Evolutionary conservation across 2,329 filamentous ascomycete species (phyloP), one percentile per base, ranked within the genome.

Genomic region (Grosmannia huntii): DNA sequence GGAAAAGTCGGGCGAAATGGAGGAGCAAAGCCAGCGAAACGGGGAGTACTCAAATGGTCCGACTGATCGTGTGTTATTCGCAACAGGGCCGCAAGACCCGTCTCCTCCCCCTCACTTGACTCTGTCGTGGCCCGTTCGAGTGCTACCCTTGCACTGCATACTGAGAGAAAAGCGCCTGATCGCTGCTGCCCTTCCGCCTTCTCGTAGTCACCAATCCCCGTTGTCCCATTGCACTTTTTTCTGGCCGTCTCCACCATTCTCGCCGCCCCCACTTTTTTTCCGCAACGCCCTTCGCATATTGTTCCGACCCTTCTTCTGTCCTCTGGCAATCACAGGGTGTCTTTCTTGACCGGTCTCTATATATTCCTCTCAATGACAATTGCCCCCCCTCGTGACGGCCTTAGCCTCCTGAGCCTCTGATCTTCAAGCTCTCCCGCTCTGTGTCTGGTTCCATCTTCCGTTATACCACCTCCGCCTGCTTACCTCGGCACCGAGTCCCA

Each of bases 371-470:
- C 48, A 31, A 50, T 50, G 48, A 28, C 48, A 50, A 50, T 9
- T 50, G 48, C 25, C 25, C 19, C n/a, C 38, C 3, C 14, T 46
- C n/a, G 38, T 14, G 16, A 44, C 31, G n/a, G 31, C 5, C 49
- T 57, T 59, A 52, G 60, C 53, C 23, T 61, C 41, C 44, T 52
- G 61, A 62, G 60, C 60, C 60, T 62, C 61, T 62, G 60, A 56
- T 52, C 48, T 31, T 56, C 60, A 60, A 60, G 59, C 61, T 63
- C 57, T 33, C 38, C 38, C 38, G 23, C 53, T 44, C 56, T 25
- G 41, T 44, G 41, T 44, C 41, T 21, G 6, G 7, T 44, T n/a
- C 19, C 5, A 19, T 19, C 41, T n/a, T n/a, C 19, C 3, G 16
- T 4, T n/a, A 44, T 6, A 44, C 14, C 5, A n/a, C 53, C 31